Base-by-base conservation (phyloP, 768 basidiomycete species). In the Russula sp. region DNA sequence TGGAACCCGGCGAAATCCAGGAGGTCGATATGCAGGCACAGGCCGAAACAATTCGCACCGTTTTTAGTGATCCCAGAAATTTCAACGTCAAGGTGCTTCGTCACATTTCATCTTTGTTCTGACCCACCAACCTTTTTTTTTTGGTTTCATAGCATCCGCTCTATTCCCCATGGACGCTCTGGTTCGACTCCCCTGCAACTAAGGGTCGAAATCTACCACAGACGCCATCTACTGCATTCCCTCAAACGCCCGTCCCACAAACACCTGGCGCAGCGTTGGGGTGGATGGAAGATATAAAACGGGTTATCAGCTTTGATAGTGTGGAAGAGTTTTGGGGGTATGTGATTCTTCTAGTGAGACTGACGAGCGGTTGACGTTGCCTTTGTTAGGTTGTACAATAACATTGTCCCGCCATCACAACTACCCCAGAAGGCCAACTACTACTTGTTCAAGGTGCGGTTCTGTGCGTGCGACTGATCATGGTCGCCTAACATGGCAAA, bases 281-380 rank as follows among this genome's bases (percentile, higher is more conserved):
- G 22, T 99, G 97, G 97, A 97, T 98, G 92, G 96, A 99, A 71
- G 94, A 98, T 71, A 95, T 99, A 71, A 93, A 95, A 71, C 89
- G 91, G 61, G 96, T 99, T 58, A 93, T 98, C 73, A 87, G 83
- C 65, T 97, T 99, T 72, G 91, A 96, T 71, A 91, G 89, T 63
- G 97, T 99, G 20, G 97, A 99, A 77, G 96, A 98, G 75, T 99
- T 99, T 77, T 99, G 97, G 97, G 96, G 96, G 90, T 91, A 70
- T 70, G 87, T 79, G 4, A 35, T 42, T 59, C 20, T 48, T n/a
- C 61, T 40, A 44, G 62, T 32, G 59, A 40, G 4, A 55, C 40
- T 50, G 40, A 4, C 31, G 14, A 55, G 55, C 37, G 54, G 65
- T 62, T 73, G 58, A 72, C 59, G 61, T 40, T 55, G 51, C 61